Evolutionary conservation across 108 stramenopile species (phyloP), one percentile per base, ranked within the genome.

Genomic region (Stephanodiscus minutulus): DNA sequence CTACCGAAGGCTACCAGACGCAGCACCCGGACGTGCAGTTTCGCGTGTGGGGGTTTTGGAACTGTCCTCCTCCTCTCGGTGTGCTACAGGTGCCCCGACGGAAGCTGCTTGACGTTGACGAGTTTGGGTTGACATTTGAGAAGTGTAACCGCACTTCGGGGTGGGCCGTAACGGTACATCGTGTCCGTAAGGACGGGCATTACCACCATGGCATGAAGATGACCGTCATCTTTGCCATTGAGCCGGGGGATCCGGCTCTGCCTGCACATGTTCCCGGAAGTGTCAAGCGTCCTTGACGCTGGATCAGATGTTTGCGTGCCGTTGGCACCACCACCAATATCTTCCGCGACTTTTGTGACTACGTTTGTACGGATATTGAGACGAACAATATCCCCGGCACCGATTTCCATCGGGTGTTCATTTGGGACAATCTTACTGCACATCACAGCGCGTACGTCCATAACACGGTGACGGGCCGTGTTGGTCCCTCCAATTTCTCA

Each of bases 81-180:
- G 22, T 68, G 21, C 1, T 18, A 10, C n/a, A 33, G 9, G 67
- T 68, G 17, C 54, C 2, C 0, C 20, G 67, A 0, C 7, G 31
- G 5, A 57, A 68, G 43, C 53, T 57, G 11, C 27, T 68, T 43
- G 55, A 68, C 43, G 54, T 68, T 43, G 67, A 68, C 25, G 67
- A 68, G 22, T 56, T 68, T 39, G 67, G 67, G 1, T 21, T 70
- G 11, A 15, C 28, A 2, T 15, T 59, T 0, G 68, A 70, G 28
- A 59, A 52, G 41, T 70, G 68, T 43, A 70, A 70, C 46, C 18
- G 28, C 20, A 70, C 15, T 0, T 1, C 6, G 28, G 68, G 68
- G 7, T 70, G 35, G 37, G 39, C 68, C 5, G 7, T 48, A 7
- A 33, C 5, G 35, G 18, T 10, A 17, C 21, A 48, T 41, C 27